A percentile compares a stretch with the other conserved stretches of the same genome.
These are phyloP conservation scores for Rosellinia necatrix DNA, from an alignment of 2,329 filamentous ascomycete species.

Conservation along the genomic window DNA sequence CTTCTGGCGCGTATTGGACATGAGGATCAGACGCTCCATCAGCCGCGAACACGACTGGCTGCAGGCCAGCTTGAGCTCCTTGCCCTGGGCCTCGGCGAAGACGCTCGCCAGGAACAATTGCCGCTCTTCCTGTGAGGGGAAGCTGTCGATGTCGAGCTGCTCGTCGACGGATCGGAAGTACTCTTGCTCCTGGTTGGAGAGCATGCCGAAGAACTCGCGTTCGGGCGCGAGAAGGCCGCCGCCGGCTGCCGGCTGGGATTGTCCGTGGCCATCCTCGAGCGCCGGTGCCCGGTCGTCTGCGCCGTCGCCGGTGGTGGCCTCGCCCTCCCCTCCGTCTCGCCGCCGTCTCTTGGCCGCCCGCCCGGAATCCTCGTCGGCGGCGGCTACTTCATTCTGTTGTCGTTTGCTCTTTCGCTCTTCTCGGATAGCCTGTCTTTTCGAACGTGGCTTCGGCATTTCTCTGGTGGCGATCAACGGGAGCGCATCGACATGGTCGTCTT, in stretches of 20 bases:
- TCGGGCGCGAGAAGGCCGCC: constrained; percentile 47
- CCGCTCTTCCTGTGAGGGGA: constrained; percentile 75
- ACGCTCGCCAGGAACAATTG: constrained; percentile 77
- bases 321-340: constrained; percentile 33
- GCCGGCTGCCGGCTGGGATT: constrained; percentile 14
- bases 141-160: constrained; percentile 87
- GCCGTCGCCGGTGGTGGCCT: constrained; percentile 17
- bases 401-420: constrained; percentile 42
- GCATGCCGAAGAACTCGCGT: constrained; percentile 86
- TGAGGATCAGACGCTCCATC: constrained; percentile 86
- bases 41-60: constrained; percentile 94
- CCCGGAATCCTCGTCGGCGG: constrained; percentile 12
- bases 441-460: constrained; percentile 42
- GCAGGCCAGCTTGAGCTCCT: constrained; percentile 94
- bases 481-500: neutral
- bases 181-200: constrained; percentile 91
- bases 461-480: neutral
- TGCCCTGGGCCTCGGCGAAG: constrained; percentile 83
- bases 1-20: constrained; percentile 79
- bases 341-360: constrained; percentile 36
- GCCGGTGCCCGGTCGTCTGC: constrained; percentile 23
- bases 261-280: constrained; percentile 32
- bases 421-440: constrained; percentile 42
- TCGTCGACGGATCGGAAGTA: constrained; percentile 92
- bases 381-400: constrained; percentile 32